Evolutionary conservation across 495 filamentous ascomycete genomes (phyloP).

Genomic region (Penicillium malachiteum): DNA sequence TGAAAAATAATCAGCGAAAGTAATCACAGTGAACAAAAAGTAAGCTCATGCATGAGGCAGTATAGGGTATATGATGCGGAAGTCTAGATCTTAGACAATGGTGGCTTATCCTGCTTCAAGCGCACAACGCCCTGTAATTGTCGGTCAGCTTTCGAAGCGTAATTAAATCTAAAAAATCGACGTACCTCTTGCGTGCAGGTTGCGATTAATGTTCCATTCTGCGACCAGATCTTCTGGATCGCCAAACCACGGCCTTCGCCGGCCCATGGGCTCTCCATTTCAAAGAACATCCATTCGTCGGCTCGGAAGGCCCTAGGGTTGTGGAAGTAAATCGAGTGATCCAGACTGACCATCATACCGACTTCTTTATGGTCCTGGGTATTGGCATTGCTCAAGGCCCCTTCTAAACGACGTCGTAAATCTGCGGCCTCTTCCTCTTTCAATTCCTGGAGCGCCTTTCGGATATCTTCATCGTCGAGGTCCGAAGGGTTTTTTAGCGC

Average conservation of each 20-base stretch:
- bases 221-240: slow-evolving; percentile 81
- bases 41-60: neutral
- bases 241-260: slow-evolving; percentile 87
- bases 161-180: slow-evolving; percentile 1
- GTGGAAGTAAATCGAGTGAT: slow-evolving; percentile 96
- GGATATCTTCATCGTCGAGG: slow-evolving; percentile 44
- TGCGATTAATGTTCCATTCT: slow-evolving; percentile 79
- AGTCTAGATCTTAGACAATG: slow-evolving; percentile 40
- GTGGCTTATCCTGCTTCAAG: slow-evolving; percentile 44
- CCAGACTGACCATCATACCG: slow-evolving; percentile 95
- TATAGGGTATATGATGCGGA: neutral
- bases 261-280: slow-evolving; percentile 93
- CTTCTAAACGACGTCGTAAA: slow-evolving; percentile 37
- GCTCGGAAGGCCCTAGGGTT: slow-evolving; percentile 72
- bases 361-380: slow-evolving; percentile 45
- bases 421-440: slow-evolving; percentile 45
- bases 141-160: slow-evolving; percentile 11
- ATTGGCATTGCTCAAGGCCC: slow-evolving; percentile 28
- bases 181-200: slow-evolving; percentile 50
- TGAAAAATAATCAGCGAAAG: neutral
- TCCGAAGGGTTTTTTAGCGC: slow-evolving; percentile 49
- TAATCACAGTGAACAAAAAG: neutral
- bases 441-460: slow-evolving; percentile 39
- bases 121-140: slow-evolving; percentile 42
- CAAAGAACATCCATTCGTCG: slow-evolving; percentile 91